These are phyloP conservation scores for Vitis labrusca DNA, from an alignment of 164 flowering plant genomes.

Conservation along the genomic window DNA sequence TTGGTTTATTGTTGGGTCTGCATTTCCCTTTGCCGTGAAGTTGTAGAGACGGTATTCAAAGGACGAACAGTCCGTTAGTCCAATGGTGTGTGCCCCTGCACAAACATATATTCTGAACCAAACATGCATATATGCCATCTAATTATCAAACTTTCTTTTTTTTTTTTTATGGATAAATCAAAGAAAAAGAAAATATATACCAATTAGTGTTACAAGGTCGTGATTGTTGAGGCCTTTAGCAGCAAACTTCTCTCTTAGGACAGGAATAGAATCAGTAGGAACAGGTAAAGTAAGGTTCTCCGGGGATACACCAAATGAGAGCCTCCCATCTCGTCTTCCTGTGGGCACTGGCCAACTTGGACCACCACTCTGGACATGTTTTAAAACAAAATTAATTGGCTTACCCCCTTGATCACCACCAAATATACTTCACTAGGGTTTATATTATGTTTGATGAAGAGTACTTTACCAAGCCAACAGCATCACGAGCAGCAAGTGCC, in stretches of 20 bases:
- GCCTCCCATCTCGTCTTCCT: conserved; percentile 68
- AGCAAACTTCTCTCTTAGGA: conserved; percentile 64
- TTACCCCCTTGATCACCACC: too few species aligned
- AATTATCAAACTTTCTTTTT: too few species aligned
- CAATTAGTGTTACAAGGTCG: conserved; percentile 78
- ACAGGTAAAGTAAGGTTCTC: conserved; percentile 41
- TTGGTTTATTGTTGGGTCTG: conserved; percentile 64
- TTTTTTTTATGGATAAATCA: not conserved
- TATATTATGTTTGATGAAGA: too few species aligned
- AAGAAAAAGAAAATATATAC: conserved; percentile 26
- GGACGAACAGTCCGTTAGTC: conserved; percentile 60
- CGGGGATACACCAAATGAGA: conserved; percentile 34
- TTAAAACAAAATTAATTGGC: too few species aligned
- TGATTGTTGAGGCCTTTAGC: conserved; percentile 65
- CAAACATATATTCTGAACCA: not conserved
- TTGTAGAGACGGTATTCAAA: conserved; percentile 70
- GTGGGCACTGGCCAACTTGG: conserved; percentile 74
- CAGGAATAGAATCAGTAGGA: conserved; percentile 49
- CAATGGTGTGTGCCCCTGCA: conserved; percentile 81
- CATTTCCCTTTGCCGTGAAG: conserved; percentile 60
- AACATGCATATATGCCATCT: too few species aligned
- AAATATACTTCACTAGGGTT: too few species aligned
- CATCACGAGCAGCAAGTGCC: conserved; percentile 77
- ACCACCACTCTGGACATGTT: conserved; percentile 45
- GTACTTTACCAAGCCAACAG: conserved; percentile 57